Conservation (phyloP, 176 grass and related monocot species). For the Rhipidocladum racemiflorum region DNA sequence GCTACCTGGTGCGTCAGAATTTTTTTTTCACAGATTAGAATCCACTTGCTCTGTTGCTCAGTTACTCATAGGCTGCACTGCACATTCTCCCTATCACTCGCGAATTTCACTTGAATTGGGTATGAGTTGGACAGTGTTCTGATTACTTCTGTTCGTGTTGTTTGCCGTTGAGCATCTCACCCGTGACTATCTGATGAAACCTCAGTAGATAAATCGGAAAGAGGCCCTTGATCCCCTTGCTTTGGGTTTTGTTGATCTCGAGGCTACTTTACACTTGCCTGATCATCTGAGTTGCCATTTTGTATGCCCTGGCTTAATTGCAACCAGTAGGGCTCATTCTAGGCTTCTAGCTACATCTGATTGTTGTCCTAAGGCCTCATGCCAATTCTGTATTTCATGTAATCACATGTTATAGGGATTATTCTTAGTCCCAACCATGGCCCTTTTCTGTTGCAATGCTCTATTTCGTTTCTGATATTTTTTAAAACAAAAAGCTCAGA, state of each 20-base stretch:
- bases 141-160: background rate
- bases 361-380: background rate
- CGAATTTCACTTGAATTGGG: background rate
- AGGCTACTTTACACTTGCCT: background rate
- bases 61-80: background rate
- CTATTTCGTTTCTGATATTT: background rate
- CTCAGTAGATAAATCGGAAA: background rate
- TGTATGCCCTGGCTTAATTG: background rate
- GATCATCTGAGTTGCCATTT: background rate
- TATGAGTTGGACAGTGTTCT: background rate
- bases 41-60: background rate
- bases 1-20: background rate
- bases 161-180: background rate
- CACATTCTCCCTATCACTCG: background rate
- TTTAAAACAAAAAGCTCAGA: background rate
- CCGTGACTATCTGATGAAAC: background rate
- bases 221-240: background rate
- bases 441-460: background rate
- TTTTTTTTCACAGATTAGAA: background rate
- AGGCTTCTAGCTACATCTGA: background rate
- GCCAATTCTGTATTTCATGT: background rate
- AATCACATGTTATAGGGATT: background rate
- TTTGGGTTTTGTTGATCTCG: background rate
- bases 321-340: background rate
- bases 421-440: background rate